A percentile compares a stretch with the other conserved stretches of the same genome.
Conservation (phyloP, 495 filamentous ascomycete species). For the Hypoxylon subgilvum region DNA sequence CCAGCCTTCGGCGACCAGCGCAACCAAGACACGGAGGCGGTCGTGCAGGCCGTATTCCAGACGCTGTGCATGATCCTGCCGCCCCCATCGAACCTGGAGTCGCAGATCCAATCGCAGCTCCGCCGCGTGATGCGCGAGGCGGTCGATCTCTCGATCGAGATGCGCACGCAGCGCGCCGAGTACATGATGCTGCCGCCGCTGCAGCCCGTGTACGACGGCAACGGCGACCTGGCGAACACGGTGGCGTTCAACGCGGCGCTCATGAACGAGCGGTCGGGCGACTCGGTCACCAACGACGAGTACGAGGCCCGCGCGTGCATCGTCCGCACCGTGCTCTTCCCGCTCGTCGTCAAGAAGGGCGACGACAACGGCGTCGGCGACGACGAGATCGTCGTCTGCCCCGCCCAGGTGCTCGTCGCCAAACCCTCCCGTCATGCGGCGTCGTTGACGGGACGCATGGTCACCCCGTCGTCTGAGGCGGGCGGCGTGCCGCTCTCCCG, state of each 20-base stretch:
- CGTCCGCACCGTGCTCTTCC: slow-evolving; percentile 90
- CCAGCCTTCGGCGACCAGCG: slow-evolving; percentile 76
- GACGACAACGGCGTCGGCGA: slow-evolving; percentile 83
- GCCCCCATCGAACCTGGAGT: slow-evolving; percentile 74
- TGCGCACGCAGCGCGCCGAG: slow-evolving; percentile 93
- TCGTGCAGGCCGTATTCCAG: slow-evolving; percentile 81
- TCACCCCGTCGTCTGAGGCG: slow-evolving; percentile 40
- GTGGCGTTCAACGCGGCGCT: slow-evolving; percentile 84
- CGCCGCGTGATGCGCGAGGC: slow-evolving; percentile 82
- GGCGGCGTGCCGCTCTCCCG: slow-evolving; percentile 40
- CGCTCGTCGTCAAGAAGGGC: slow-evolving; percentile 91
- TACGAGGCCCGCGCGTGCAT: slow-evolving; percentile 76
- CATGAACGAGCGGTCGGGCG: slow-evolving; percentile 90
- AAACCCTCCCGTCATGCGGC: slow-evolving; percentile 29
- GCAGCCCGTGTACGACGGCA: slow-evolving; percentile 92
- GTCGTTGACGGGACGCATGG: slow-evolving; percentile 34
- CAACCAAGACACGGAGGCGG: slow-evolving; percentile 83
- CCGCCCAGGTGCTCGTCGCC: slow-evolving; percentile 87
- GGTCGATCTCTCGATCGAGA: slow-evolving; percentile 87
- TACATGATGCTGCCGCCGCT: slow-evolving; percentile 96
- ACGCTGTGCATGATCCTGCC: slow-evolving; percentile 81
- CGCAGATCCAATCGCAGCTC: slow-evolving; percentile 77
- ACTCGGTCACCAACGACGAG: slow-evolving; percentile 67
- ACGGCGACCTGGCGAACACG: slow-evolving; percentile 82
- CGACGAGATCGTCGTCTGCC: slow-evolving; percentile 90